These are phyloP conservation scores for Hymenoscyphus repandus DNA, from an alignment of 2,329 filamentous ascomycete genomes.

Conservation along the genomic window DNA sequence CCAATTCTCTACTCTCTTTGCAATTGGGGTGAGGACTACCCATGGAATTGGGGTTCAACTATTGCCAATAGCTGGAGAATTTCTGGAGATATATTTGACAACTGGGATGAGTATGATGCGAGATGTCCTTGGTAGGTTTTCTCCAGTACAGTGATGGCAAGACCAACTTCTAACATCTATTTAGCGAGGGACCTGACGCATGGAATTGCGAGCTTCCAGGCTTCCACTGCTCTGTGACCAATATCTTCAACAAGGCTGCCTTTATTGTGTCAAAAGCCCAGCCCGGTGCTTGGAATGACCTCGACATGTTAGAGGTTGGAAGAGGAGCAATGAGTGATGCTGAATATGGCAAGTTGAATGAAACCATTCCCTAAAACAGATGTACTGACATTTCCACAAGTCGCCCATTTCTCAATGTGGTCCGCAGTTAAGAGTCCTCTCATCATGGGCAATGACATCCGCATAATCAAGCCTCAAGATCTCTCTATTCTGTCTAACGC, in stretches of 20 bases:
- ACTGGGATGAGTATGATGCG: constrained; percentile 36
- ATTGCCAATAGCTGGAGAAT: constrained; percentile 36
- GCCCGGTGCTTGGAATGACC: constrained; percentile 31
- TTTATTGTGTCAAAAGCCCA: constrained; percentile 28
- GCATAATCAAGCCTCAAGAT: constrained; percentile 29
- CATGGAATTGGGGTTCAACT: constrained; percentile 33
- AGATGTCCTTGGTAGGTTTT: constrained; percentile 30
- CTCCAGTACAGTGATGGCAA: neutral
- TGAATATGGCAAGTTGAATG: constrained; percentile 29
- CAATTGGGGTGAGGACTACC: constrained; percentile 47
- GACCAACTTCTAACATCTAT: neutral
- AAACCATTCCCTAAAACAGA: neutral
- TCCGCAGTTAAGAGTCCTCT: constrained; percentile 26
- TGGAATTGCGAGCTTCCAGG: constrained; percentile 28
- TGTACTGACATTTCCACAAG: neutral
- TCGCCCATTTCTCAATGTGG: constrained; percentile 16
- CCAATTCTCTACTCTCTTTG: constrained; percentile 36
- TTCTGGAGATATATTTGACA: constrained; percentile 35
- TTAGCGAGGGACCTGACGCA: constrained; percentile 35
- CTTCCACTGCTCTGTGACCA: constrained; percentile 29
- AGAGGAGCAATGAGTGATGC: constrained; percentile 33
- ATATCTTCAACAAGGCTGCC: constrained; percentile 27
- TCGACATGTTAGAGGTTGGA: constrained; percentile 34
- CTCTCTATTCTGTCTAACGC: constrained; percentile 37
- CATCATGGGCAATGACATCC: constrained; percentile 30